Conservation (phyloP, 768 basidiomycete species). For the Phanerochaete carnosa region DNA sequence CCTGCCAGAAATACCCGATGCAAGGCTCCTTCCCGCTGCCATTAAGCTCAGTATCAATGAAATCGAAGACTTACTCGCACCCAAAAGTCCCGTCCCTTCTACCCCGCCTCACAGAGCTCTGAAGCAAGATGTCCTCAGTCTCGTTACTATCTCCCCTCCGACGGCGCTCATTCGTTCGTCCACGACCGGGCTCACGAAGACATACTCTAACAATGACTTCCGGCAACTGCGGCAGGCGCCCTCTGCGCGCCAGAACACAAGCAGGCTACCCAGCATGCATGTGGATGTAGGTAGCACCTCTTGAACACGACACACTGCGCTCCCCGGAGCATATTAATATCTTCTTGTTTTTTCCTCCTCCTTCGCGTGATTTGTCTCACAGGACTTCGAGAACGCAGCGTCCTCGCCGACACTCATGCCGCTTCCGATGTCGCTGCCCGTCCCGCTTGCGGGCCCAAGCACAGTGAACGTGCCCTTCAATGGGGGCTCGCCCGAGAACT, state of each 20-base stretch:
- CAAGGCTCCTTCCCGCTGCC: conserved; percentile 34
- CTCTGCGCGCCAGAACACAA: conserved; percentile 76
- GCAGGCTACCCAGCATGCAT: conserved; percentile 83
- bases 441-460: conserved; percentile 7
- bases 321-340: background rate
- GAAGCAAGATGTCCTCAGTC: conserved; percentile 56
- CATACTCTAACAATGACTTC: conserved; percentile 79
- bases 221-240: conserved; percentile 67
- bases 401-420: conserved; percentile 27
- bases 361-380: conserved; percentile 8
- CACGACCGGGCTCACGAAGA: conserved; percentile 78
- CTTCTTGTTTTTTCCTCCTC: conserved; percentile 1
- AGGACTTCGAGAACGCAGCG: conserved; percentile 31
- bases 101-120: conserved; percentile 51
- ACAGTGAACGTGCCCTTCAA: conserved; percentile 16
- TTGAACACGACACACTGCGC: background rate
- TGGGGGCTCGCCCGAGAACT: conserved; percentile 15
- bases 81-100: conserved; percentile 35
- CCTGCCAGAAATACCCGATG: background rate
- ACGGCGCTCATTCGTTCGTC: conserved; percentile 68
- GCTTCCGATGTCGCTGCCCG: conserved; percentile 16
- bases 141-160: conserved; percentile 67
- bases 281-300: conserved; percentile 52
- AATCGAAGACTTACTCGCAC: conserved; percentile 45
- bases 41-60: conserved; percentile 36